Evolutionary conservation across 805 yeast species (phyloP).

Genomic region (Yarrowia bubula): DNA sequence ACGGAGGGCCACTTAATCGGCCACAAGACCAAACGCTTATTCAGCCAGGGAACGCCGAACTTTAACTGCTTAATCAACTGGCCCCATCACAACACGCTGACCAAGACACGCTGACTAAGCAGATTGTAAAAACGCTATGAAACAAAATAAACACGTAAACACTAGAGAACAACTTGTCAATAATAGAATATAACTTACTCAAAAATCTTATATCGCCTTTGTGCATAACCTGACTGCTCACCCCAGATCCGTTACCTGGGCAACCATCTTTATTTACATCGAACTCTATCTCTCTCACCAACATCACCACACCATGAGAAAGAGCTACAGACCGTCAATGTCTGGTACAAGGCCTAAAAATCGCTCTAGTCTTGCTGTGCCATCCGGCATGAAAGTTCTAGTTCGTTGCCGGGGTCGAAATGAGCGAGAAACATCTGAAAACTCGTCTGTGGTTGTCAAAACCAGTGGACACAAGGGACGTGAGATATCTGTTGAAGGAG

Average conservation of each 20-base stretch:
- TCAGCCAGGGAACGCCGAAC: too few species aligned
- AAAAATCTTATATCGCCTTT: too few species aligned
- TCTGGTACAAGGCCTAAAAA: background rate
- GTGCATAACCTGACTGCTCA: too few species aligned
- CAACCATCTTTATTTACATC: conserved; percentile 24
- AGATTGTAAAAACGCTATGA: too few species aligned
- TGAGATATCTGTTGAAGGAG: conserved; percentile 4
- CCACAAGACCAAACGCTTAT: too few species aligned
- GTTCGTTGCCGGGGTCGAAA: conserved; percentile 64
- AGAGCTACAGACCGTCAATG: conserved; percentile 19
- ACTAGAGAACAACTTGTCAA: too few species aligned
- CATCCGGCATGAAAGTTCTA: conserved; percentile 42
- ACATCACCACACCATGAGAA: background rate
- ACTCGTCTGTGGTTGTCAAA: conserved; percentile 55
- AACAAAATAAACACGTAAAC: too few species aligned
- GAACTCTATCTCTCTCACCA: background rate
- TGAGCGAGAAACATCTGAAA: conserved; percentile 53
- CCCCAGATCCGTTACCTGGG: conserved; percentile 4
- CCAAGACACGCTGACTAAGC: too few species aligned
- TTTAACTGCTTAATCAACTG: too few species aligned
- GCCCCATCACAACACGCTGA: too few species aligned
- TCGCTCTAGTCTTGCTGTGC: background rate
- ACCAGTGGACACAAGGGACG: conserved; percentile 25
- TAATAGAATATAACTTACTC: too few species aligned
- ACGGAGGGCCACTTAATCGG: too few species aligned